Percentiles rank a stretch among this genome's conserved stretches.
Evolutionary conservation across 306 rosid species (phyloP).

Genomic region (Prunus armeniaca): DNA sequence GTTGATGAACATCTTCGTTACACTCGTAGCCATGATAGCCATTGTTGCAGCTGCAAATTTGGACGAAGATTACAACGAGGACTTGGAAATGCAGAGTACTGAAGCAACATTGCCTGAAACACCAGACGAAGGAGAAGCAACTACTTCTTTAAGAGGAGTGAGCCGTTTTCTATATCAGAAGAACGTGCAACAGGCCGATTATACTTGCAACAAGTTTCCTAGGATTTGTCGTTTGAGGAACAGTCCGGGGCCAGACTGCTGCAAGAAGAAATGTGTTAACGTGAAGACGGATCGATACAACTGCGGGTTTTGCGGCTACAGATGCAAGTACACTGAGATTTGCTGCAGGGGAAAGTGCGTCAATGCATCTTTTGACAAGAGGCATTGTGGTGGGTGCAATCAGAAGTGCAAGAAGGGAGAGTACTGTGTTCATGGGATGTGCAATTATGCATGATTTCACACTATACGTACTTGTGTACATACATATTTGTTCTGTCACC

Average conservation of each 20-base stretch:
- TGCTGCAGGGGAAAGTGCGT: slow-evolving; percentile 51
- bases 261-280: slow-evolving; percentile 44
- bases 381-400: slow-evolving; percentile 47
- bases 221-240: slow-evolving; percentile 36
- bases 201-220: slow-evolving; percentile 36
- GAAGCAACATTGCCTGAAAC: slow-evolving; percentile 2
- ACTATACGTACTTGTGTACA: not conserved
- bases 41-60: slow-evolving; percentile 10
- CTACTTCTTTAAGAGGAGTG: slow-evolving; percentile 11
- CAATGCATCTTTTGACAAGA: slow-evolving; percentile 34
- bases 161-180: slow-evolving; percentile 18
- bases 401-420: slow-evolving; percentile 44
- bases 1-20: slow-evolving; percentile 6
- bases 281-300: slow-evolving; percentile 30
- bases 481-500: not conserved
- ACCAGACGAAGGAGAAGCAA: not conserved
- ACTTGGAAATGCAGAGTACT: not conserved
- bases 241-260: slow-evolving; percentile 37
- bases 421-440: not conserved
- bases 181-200: not conserved
- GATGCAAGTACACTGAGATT: slow-evolving; percentile 36
- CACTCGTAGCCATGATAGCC: not conserved
- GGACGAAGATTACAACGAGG: not conserved
- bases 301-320: slow-evolving; percentile 45
- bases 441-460: not conserved